Evolutionary conservation across 2,329 filamentous ascomycete genomes (phyloP), one percentile per base, ranked within the genome.

Genomic region (Cadophora malorum): DNA sequence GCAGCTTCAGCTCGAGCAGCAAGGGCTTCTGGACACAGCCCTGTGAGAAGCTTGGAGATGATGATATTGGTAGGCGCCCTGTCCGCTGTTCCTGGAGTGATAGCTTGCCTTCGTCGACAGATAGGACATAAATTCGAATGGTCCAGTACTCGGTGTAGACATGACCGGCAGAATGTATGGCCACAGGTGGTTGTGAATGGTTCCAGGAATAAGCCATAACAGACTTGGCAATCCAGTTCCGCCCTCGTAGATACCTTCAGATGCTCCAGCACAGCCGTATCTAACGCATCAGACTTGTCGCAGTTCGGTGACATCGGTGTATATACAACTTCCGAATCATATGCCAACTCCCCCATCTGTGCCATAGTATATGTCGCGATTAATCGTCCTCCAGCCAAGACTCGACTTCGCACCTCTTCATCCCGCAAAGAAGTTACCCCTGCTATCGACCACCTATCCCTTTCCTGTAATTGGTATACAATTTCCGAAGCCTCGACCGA

Each of bases 211-310:
- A 96, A 79, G 50, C 89, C 87, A 78, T 95, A 96, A 79, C 94
- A 97, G 67, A 97, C 89, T 74, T 96, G 92, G 73, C 94, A 97
- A 75, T 97, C 93, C 75, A 96, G 82, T 76, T 97, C 93, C 19
- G 83, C 82, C 69, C 89, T 86, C 3, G 88, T 83, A 0, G 83
- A 81, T 31, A 90, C 85, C 73, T 88, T 88, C 16, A 96, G 76
- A 41, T 82, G 83, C 31, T 84, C 80, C 33, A 94, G 79, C 9
- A 90, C 75, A 9, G 75, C 78, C 4, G 76, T 71, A 69, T 91
- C 88, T 23, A 84, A 69, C 7, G 47, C 53, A 31, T 74, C 72
- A 6, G 65, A 59, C 52, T 65, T 63, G 9, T 73, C 72, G 56
- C 33, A 28, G 1, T 56, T 74, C 45, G 65, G 75, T 67, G 69